These are phyloP conservation scores for Aschersonia sp. DNA, from an alignment of 2,329 filamentous ascomycete genomes.

Conservation along the genomic window DNA sequence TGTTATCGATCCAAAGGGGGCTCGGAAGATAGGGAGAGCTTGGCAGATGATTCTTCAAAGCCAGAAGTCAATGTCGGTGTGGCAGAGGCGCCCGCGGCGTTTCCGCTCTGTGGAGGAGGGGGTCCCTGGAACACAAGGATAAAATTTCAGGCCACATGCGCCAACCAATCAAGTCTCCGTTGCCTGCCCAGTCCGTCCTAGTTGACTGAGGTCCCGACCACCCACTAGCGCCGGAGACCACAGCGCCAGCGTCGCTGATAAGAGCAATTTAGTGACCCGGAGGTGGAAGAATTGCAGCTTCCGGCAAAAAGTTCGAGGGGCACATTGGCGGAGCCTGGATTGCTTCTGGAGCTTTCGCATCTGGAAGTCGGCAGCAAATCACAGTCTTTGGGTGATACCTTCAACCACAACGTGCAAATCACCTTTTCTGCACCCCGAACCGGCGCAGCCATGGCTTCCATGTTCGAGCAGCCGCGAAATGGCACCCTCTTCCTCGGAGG, in stretches of 20 bases:
- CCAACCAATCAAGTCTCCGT: slow-evolving; percentile 6
- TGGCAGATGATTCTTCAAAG: not conserved
- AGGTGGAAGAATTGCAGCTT: slow-evolving; percentile 13
- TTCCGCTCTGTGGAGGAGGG: slow-evolving; percentile 5
- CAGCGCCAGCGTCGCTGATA: not conserved
- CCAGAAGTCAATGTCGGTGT: not conserved
- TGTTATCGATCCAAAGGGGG: not conserved
- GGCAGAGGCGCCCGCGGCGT: not conserved
- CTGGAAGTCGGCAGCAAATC: no score
- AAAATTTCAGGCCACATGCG: slow-evolving; percentile 7
- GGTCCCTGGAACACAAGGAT: slow-evolving; percentile 4
- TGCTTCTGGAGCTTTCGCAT: no score
- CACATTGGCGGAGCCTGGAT: slow-evolving; percentile 3
- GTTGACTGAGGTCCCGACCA: no score
- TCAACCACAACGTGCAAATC: no score
- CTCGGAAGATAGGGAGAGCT: not conserved
- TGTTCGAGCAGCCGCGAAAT: slow-evolving; percentile 91
- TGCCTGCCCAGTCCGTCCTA: no score
- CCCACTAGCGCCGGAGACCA: not conserved
- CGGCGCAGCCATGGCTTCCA: slow-evolving; percentile 58
- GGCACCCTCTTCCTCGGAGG: slow-evolving; percentile 95
- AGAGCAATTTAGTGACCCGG: slow-evolving; percentile 3
- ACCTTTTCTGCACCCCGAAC: not conserved
- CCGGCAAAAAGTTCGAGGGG: slow-evolving; percentile 16
- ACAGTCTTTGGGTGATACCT: no score